Conservation (phyloP, 148 eudicot species). For the Fagopyrum tataricum region DNA sequence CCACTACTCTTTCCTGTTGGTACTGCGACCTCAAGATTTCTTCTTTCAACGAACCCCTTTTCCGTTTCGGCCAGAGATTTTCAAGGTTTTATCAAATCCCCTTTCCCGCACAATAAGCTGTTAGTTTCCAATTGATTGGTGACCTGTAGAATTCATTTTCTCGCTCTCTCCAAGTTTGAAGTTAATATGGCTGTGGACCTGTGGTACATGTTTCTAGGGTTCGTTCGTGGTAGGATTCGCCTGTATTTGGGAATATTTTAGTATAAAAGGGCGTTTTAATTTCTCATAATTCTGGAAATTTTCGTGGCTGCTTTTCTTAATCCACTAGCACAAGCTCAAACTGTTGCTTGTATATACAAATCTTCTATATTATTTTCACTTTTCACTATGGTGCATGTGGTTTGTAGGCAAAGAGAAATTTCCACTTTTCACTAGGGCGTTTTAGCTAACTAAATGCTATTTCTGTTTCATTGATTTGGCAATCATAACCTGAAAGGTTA, state of each 20-base stretch:
- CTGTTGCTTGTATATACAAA: neutral
- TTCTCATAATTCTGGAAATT: neutral
- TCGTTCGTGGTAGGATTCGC: neutral
- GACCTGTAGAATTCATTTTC: neutral
- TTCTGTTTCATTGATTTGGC: neutral
- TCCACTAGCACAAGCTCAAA: neutral
- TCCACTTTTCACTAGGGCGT: neutral
- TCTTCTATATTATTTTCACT: neutral
- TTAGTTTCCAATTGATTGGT: neutral
- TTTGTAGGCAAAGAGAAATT: neutral
- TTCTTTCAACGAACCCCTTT: slow-evolving; percentile 49
- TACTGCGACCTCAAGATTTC: slow-evolving; percentile 66
- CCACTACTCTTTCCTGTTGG: slow-evolving; percentile 30
- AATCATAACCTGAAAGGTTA: neutral
- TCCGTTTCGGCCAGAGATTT: slow-evolving; percentile 51
- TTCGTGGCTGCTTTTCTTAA: neutral
- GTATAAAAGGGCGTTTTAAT: neutral
- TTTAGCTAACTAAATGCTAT: neutral
- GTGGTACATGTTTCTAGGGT: slow-evolving; percentile 1
- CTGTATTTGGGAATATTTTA: neutral
- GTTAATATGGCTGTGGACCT: neutral
- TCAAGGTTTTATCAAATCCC: slow-evolving; percentile 35
- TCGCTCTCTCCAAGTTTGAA: neutral
- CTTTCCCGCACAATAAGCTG: neutral
- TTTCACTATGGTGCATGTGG: neutral